Evolutionary conservation across 2,329 filamentous ascomycete species (phyloP), one percentile per base, ranked within the genome.

Genomic region (Botrytis pseudocinerea): DNA sequence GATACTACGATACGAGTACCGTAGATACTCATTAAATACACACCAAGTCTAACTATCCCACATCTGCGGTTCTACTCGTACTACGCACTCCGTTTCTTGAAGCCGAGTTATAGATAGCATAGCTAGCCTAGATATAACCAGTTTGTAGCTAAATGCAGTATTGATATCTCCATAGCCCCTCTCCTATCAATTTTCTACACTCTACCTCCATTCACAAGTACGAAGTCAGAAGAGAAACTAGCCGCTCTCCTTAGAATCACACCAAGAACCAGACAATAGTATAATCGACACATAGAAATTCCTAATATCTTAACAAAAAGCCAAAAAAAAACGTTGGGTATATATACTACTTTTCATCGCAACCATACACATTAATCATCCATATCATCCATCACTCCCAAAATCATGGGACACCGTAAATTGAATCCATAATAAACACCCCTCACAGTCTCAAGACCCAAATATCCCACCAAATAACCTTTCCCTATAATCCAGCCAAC

Each of bases 241-340:
- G 28, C 28, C 16, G 35, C 20, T 2, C 10, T 22, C 35, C 22
- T 14, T 12, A 40, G 6, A 9, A 40, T 66, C 20, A 18, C 42
- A 16, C 51, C 42, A 32, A 18, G 42, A 46, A n/a, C 14, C 25
- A 66, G 6, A 14, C 22, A 12, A 8, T 20, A 25, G 2, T 66
- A 18, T 28, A 32, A 32, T 44, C 3, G n/a, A 54, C 22, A 51
- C 20, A 16, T 68, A 40, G 38, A 25, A 44, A 54, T 46, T 61
- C 3, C n/a, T 35, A 38, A n/a, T 35, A 22, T 46, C 28, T 12
- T 62, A 82, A 73, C 82, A 28, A 6, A 28, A 20, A 28, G 48
- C 7, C n/a, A 57, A 64, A 51, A 38, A 44, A 70, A 61, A 32
- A 38, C 57, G 42, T 51, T 51, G 69, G 69, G 69, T 70, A 70